Evolutionary conservation across 495 filamentous ascomycete genomes (phyloP).

Genomic region (Astrothelium subdiscretum): DNA sequence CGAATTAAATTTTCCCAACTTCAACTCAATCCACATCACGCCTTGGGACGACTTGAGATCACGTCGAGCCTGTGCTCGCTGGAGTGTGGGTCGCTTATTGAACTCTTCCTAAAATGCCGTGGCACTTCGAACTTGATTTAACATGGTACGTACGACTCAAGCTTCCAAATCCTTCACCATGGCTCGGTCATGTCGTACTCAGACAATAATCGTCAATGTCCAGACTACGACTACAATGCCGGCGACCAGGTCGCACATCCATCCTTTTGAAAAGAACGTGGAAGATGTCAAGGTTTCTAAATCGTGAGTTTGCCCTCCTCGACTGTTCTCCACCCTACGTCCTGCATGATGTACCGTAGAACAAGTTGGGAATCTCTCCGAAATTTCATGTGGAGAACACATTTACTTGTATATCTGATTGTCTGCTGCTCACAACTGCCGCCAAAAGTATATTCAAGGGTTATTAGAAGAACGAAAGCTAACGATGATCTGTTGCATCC

Average conservation of each 20-base stretch:
- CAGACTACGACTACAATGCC: slow-evolving; percentile 40
- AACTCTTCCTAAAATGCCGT: not conserved
- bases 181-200: slow-evolving; percentile 18
- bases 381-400: slow-evolving; percentile 80
- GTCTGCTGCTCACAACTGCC: not conserved
- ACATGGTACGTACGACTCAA: not conserved
- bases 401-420: slow-evolving; percentile 64
- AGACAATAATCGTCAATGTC: slow-evolving; percentile 6
- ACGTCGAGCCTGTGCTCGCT: not conserved
- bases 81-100: not conserved
- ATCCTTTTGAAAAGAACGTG: slow-evolving; percentile 64
- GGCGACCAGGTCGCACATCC: slow-evolving; percentile 54
- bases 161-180: not conserved
- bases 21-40: not conserved
- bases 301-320: slow-evolving; percentile 50
- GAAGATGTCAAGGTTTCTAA: slow-evolving; percentile 83
- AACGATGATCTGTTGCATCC: slow-evolving; percentile 18
- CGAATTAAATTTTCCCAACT: not conserved
- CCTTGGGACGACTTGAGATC: not conserved
- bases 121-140: not conserved
- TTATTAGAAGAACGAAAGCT: too few species aligned
- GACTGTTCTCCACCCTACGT: slow-evolving; percentile 1
- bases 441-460: not conserved
- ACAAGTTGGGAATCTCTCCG: slow-evolving; percentile 99
- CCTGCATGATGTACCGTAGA: slow-evolving; percentile 63